These are phyloP conservation scores for Litsea cubeba DNA, from an alignment of 164 flowering plant species.

Conservation along the genomic window DNA sequence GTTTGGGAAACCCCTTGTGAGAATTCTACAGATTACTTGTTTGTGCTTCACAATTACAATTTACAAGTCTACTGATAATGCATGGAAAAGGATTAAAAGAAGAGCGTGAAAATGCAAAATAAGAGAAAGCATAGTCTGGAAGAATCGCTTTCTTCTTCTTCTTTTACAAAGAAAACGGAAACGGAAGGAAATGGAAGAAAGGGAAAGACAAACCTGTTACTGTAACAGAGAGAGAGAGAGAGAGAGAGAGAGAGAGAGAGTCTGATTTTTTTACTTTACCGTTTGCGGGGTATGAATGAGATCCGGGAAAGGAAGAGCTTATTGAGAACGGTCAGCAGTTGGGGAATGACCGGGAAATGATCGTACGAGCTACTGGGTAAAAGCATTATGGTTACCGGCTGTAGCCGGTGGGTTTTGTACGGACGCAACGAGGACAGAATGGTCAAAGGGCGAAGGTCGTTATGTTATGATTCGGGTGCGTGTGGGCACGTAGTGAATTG, in stretches of 20 bases:
- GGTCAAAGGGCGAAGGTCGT: neutral
- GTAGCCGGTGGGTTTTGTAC: neutral
- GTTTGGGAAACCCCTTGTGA: neutral
- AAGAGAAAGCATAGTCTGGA: constrained; percentile 11
- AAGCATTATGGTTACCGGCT: neutral
- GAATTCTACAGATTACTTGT: neutral
- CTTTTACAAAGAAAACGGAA: neutral
- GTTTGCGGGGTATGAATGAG: neutral
- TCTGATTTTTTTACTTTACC: neutral
- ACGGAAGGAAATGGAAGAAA: neutral
- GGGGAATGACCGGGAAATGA: neutral
- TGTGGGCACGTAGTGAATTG: neutral
- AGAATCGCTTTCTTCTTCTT: neutral
- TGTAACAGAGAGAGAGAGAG: neutral
- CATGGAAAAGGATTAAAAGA: neutral
- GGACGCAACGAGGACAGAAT: neutral
- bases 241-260: neutral
- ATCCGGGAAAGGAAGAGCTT: neutral
- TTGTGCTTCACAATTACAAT: neutral
- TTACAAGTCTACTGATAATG: neutral
- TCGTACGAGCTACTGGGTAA: neutral
- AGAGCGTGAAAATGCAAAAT: neutral
- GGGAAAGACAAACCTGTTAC: neutral
- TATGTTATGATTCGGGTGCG: neutral
- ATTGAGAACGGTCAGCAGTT: neutral